These are phyloP conservation scores for Suillus bovinus DNA, from an alignment of 768 basidiomycete species.

Conservation along the genomic window DNA sequence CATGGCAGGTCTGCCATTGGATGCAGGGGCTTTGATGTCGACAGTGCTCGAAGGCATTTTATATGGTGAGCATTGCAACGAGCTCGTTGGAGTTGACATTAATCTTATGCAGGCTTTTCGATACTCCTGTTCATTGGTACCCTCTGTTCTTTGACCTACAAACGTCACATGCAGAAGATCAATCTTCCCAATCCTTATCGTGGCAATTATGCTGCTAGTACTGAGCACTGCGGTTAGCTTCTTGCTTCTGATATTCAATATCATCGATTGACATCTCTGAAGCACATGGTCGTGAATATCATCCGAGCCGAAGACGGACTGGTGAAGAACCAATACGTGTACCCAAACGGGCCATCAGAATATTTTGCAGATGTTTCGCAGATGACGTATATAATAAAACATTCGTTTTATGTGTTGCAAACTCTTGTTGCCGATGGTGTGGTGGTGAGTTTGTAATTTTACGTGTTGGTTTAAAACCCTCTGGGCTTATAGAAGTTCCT, in stretches of 20 bases:
- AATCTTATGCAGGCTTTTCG: slow-evolving; percentile 31
- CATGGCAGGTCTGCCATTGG: not conserved
- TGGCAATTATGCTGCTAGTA: slow-evolving; percentile 20
- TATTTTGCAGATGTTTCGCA: slow-evolving; percentile 25
- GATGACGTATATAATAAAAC: slow-evolving; percentile 26
- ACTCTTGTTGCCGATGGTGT: slow-evolving; percentile 12
- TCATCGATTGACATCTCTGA: not conserved
- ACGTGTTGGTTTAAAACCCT: not conserved
- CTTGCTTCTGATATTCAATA: not conserved
- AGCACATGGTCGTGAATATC: slow-evolving; percentile 19
- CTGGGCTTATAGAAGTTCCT: not conserved
- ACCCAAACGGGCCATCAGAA: slow-evolving; percentile 22
- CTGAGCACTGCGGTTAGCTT: slow-evolving; percentile 23
- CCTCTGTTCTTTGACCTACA: slow-evolving; percentile 22
- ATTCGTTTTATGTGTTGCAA: slow-evolving; percentile 18
- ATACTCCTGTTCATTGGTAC: slow-evolving; percentile 35
- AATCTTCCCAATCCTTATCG: slow-evolving; percentile 17
- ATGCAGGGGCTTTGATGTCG: not conserved
- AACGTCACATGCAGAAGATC: slow-evolving; percentile 9
- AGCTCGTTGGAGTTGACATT: not conserved
- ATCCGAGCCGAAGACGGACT: slow-evolving; percentile 21
- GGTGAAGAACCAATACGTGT: slow-evolving; percentile 16
- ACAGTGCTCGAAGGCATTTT: not conserved
- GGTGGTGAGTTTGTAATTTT: not conserved
- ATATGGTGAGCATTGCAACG: not conserved